Base-by-base conservation (phyloP, 1,139 yeast genomes). In the Arxiozyma bovina region DNA sequence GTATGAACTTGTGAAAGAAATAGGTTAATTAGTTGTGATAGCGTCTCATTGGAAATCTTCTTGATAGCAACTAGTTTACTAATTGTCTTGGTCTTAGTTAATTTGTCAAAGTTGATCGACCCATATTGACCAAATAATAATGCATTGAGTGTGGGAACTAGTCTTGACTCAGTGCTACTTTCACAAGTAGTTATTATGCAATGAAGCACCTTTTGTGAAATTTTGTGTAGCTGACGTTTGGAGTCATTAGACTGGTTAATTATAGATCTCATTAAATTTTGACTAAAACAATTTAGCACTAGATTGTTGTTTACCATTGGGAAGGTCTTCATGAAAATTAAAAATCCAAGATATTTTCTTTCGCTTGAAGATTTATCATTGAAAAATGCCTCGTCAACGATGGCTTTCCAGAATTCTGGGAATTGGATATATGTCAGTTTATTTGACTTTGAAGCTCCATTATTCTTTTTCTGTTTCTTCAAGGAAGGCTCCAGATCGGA, bases 321-420 rank as follows among this genome's bases (percentile, higher is more conserved):
- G 54, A 85, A 68, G 50, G 82, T 76, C 51, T 78, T 74, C 43
- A 71, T 74, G 60, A 91, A 82, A 6, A 91, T 77, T 62, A 87
- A 87, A 63, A 91, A 81, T 0, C 98, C 99, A 80, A 89, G 80
- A 68, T 78, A 87, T 66, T 91, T 93, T 58, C 96, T 77, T 69
- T 91, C 98, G 48, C 84, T 82, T 0, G 96, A 87, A 0, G 96
- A 77, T 60, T 85, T 81, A 40, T 80, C 82, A 4, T 89, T 74
- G 64, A 93, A 91, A 57, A 87, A 80, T 1, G 85, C 77, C 63
- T 89, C 94, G 65, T 91, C 98, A 12, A 91, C 80, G 9, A 83
- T 83, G 3, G 78, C 76, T 61, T 81, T 80, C 96, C 96, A 90
- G 68, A 93, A 90, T 55, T 87, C 94, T 34, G 77, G 74, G 45